Conservation (phyloP, 148 eudicot genomes). For the Chenopodium formosanum region DNA sequence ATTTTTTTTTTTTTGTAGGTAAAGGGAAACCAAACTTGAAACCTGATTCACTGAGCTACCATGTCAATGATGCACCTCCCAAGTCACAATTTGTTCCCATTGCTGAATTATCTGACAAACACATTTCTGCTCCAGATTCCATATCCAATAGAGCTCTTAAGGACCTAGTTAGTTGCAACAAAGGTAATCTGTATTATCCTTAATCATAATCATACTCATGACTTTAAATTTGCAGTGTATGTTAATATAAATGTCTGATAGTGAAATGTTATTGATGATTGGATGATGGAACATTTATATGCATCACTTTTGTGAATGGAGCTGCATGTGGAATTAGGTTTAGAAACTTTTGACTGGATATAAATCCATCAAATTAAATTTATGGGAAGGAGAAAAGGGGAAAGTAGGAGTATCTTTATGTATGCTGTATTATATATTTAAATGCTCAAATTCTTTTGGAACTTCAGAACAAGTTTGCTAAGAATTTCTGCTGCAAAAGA, state of each 20-base stretch:
- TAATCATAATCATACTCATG: too few species aligned
- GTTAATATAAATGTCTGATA: neutral
- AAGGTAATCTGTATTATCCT: slow-evolving; percentile 12
- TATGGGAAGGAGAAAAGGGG: neutral
- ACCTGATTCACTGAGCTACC: slow-evolving; percentile 2
- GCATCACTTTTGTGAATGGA: neutral
- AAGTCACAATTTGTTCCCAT: slow-evolving; percentile 7
- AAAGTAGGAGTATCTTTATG: neutral
- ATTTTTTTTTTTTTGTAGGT: slow-evolving; percentile 7
- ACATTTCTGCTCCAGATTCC: neutral
- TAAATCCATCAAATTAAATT: neutral
- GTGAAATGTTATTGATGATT: neutral
- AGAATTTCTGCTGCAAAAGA: neutral
- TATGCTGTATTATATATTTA: neutral
- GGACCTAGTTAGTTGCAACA: neutral
- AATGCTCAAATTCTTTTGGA: too few species aligned
- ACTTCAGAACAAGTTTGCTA: neutral
- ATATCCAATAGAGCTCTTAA: neutral
- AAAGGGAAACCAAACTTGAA: slow-evolving; percentile 4
- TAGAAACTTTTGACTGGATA: neutral
- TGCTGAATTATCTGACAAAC: neutral
- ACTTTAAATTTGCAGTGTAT: too few species aligned
- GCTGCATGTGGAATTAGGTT: neutral
- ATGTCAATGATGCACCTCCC: slow-evolving; percentile 21
- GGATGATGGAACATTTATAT: neutral